Evolutionary conservation across 768 basidiomycete genomes (phyloP).

Genomic region (Sarcodon sp.): DNA sequence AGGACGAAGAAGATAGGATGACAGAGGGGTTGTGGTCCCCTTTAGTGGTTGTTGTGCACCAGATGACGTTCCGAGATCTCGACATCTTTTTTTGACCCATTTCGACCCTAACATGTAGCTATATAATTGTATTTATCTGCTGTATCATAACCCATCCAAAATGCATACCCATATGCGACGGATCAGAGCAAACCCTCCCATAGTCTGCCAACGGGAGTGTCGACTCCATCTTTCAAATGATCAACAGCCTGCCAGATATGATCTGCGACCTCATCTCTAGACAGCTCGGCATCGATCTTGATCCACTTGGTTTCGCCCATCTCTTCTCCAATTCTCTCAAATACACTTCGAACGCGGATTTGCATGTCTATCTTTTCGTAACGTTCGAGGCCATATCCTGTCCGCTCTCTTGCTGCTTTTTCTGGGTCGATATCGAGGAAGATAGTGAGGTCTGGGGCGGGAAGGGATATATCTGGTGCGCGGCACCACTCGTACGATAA

Average conservation of each 20-base stretch:
- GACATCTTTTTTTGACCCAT: not conserved
- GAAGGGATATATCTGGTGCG: slow-evolving; percentile 77
- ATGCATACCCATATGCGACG: not conserved
- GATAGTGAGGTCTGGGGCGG: slow-evolving; percentile 76
- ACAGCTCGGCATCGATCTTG: slow-evolving; percentile 43
- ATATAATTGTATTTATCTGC: not conserved
- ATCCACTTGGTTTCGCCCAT: slow-evolving; percentile 35
- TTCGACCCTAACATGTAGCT: not conserved
- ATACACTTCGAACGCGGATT: slow-evolving; percentile 43
- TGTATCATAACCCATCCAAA: not conserved
- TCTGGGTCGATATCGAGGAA: slow-evolving; percentile 79
- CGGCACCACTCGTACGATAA: slow-evolving; percentile 78
- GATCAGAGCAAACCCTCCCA: slow-evolving; percentile 25
- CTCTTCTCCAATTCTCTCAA: slow-evolving; percentile 43
- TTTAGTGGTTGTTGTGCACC: slow-evolving; percentile 12
- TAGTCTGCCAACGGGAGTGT: slow-evolving; percentile 30
- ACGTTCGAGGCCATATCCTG: slow-evolving; percentile 77
- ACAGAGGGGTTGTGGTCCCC: slow-evolving; percentile 9
- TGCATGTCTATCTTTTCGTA: slow-evolving; percentile 81
- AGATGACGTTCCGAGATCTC: slow-evolving; percentile 7
- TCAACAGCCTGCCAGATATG: slow-evolving; percentile 43
- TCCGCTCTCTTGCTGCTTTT: slow-evolving; percentile 43
- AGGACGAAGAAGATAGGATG: slow-evolving; percentile 11
- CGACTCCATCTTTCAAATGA: slow-evolving; percentile 25
- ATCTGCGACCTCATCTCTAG: slow-evolving; percentile 32